Evolutionary conservation across 768 basidiomycete species (phyloP), one percentile per base, ranked within the genome.

Genomic region (Pleurotus tuber-regium): DNA sequence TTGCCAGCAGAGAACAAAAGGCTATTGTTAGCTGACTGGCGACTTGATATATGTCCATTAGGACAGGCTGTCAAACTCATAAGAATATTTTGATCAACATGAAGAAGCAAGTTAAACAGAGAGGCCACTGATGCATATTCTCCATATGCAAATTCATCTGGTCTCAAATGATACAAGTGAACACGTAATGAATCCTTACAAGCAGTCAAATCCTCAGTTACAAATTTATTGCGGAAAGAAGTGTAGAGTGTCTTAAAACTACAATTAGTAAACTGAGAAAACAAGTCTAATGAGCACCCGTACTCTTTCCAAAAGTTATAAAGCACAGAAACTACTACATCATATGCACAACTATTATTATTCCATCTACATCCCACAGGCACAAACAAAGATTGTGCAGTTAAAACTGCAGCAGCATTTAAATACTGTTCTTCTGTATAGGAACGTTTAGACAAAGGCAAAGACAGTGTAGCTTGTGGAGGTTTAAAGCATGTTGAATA

Each of bases 331-430:
- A 69, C 47, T 3, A 61, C 29, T 10, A 59, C 14, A 47, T 70
- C 68, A 59, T 70, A 70, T 10, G 63, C 62, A 59, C 67, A 70
- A 33, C 67, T 68, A 30, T 64, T 62, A 18, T 58, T 23, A 26
- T 43, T 41, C 65, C 65, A 66, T 31, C 16, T 30, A 35, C 55
- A 50, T 12, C 59, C 60, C 7, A 28, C 35, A 11, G 50, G 35
- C 25, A 36, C 24, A 48, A 42, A 21, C 35, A 36, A 36, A n/a
- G 19, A 4, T 36, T 36, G 35, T n/a, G 35, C 11, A 14, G 35
- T 14, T 36, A 19, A 36, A 36, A 36, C 35, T 36, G n/a, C 19
- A 19, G 19, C 35, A 4, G n/a, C n/a, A n/a, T n/a, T n/a, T n/a
- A n/a, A n/a, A n/a, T n/a, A n/a, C n/a, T n/a, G n/a, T 19, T 14